Evolutionary conservation across 352 stramenopile species (phyloP), one percentile per base, ranked within the genome.

Genomic region (Phytophthora fragariaefolia): DNA sequence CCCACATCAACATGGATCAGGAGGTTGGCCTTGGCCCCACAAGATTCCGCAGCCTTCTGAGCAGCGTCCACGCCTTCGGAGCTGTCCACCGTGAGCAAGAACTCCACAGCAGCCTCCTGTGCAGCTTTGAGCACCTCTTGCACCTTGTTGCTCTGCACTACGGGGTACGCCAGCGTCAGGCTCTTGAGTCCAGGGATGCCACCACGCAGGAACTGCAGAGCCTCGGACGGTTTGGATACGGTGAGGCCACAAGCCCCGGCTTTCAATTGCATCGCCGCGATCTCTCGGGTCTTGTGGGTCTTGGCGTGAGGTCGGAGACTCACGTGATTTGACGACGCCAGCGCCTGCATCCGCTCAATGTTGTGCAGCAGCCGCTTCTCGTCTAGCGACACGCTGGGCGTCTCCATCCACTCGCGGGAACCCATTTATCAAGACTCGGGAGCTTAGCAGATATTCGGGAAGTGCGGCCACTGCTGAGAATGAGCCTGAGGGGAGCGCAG

Each of bases 211-310:
- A 91, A 93, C 43, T 79, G 73, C 66, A 89, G 76, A 34, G 79
- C 85, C 59, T 93, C 85, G 2, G 77, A 79, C 13, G 82, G 81
- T 60, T 93, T 93, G 30, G 85, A 90, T 2, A 88, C 73, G 15
- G 85, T 91, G 54, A 93, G 58, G 12, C 82, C 85, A 38, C 73
- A 76, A 4, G 82, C 85, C 18, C 85, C 85, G 3, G 78, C 71
- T 22, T 47, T 61, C 27, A 93, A 69, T 56, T 90, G 82, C 59
- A 85, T 66, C 27, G 61, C 32, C 30, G 85, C 73, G 65, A 91
- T 84, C 65, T 93, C 85, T 13, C 82, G 63, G 22, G 77, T 91
- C 71, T 93, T 93, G 83, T 93, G 85, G 53, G 82, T 91, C 74
- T 93, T 93, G 43, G 71, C 70, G 49, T 93, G 85, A 27, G 85